Conservation (phyloP, 768 basidiomycete genomes). For the Galerina sulciceps region DNA sequence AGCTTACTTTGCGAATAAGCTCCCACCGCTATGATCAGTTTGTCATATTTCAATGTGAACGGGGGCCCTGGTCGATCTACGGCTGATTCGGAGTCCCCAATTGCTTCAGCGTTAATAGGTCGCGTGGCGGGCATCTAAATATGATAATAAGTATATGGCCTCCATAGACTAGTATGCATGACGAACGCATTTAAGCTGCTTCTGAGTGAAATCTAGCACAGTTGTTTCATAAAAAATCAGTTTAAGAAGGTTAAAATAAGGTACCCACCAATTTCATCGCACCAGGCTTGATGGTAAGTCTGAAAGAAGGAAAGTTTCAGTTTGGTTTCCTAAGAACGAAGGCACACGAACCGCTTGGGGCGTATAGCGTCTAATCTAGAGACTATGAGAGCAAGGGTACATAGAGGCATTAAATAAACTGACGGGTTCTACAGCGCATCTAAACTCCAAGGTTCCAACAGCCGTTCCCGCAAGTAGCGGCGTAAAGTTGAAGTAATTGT, state of each 20-base stretch:
- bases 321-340: neutral
- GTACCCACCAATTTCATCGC: constrained; percentile 64
- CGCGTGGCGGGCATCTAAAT: constrained; percentile 68
- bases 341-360: constrained; percentile 53
- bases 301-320: constrained; percentile 25
- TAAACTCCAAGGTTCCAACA: constrained; percentile 84
- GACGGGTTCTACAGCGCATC: constrained; percentile 82
- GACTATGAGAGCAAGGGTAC: neutral
- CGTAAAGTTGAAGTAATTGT: constrained; percentile 69
- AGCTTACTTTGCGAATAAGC: constrained; percentile 81
- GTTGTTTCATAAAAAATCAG: neutral
- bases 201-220: constrained; percentile 59
- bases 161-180: neutral
- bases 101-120: constrained; percentile 37
- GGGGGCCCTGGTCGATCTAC: constrained; percentile 19
- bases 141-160: neutral
- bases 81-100: constrained; percentile 17
- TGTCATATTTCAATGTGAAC: constrained; percentile 75
- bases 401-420: constrained; percentile 25
- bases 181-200: constrained; percentile 63
- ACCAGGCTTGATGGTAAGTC: constrained; percentile 77
- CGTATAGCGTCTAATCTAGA: constrained; percentile 57
- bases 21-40: constrained; percentile 83
- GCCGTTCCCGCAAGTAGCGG: constrained; percentile 72
- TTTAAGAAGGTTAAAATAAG: neutral